phyloP scores from a whole-genome alignment of 2,329 filamentous ascomycete species.

The Xylaria sp. region DNA sequence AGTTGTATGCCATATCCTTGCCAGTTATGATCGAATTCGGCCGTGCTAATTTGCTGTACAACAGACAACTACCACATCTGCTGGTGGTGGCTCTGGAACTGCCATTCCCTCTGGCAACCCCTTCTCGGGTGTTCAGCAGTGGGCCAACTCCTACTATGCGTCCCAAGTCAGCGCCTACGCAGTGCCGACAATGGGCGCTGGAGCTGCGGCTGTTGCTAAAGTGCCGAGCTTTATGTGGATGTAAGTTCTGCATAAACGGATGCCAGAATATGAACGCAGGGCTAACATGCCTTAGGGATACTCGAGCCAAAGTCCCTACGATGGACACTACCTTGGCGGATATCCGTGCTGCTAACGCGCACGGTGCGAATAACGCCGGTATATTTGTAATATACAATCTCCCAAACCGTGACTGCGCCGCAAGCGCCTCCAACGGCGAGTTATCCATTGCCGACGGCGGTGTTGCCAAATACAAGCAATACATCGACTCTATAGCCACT shows the following conservation, averaged over 20 bases:
- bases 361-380: constrained; percentile 51
- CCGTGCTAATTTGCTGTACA: neutral
- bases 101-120: constrained; percentile 60
- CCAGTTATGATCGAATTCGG: neutral
- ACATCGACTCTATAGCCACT: constrained; percentile 56
- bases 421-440: constrained; percentile 63
- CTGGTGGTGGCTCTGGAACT: constrained; percentile 42
- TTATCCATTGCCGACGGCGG: constrained; percentile 57
- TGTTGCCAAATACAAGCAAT: constrained; percentile 59
- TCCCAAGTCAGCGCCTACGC: constrained; percentile 61
- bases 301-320: constrained; percentile 53
- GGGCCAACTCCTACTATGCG: constrained; percentile 62
- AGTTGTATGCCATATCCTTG: constrained; percentile 24
- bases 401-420: constrained; percentile 63
- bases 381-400: constrained; percentile 63
- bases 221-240: constrained; percentile 61
- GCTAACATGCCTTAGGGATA: constrained; percentile 47
- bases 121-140: constrained; percentile 55
- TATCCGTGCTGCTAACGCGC: constrained; percentile 47
- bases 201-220: constrained; percentile 56
- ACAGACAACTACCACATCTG: constrained; percentile 30
- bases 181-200: constrained; percentile 65
- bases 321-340: constrained; percentile 53
- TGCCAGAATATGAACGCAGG: neutral
- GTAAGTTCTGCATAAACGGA: constrained; percentile 40